A percentile compares a stretch with the other conserved stretches of the same genome.
phyloP scores from a whole-genome alignment of 2,329 filamentous ascomycete species.

The Scedosporium dehoogii region DNA sequence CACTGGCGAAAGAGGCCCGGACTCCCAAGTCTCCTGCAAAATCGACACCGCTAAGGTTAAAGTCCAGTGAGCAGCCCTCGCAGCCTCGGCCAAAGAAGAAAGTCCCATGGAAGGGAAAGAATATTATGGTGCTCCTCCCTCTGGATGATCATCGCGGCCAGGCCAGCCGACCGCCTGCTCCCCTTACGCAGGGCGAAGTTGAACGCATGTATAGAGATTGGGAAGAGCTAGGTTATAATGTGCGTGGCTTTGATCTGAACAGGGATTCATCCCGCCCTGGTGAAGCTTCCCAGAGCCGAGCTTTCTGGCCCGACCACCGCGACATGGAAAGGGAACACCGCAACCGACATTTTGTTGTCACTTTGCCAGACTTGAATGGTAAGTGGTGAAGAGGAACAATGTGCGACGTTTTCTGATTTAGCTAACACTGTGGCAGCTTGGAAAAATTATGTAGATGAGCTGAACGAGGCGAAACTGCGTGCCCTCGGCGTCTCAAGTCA shows the following conservation, averaged over 20 bases:
- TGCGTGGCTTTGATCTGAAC: slow-evolving; percentile 57
- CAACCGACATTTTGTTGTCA: slow-evolving; percentile 46
- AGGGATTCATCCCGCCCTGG: slow-evolving; percentile 29
- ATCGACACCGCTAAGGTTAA: slow-evolving; percentile 20
- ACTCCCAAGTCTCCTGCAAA: slow-evolving; percentile 25
- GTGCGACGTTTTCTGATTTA: neutral
- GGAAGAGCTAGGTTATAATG: slow-evolving; percentile 60
- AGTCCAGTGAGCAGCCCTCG: slow-evolving; percentile 27
- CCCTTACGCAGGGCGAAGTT: slow-evolving; percentile 46
- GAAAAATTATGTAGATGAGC: slow-evolving; percentile 69
- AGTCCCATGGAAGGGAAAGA: slow-evolving; percentile 65
- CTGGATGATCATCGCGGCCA: slow-evolving; percentile 56
- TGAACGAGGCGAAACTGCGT: slow-evolving; percentile 85
- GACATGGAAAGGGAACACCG: slow-evolving; percentile 48
- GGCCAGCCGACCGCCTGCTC: slow-evolving; percentile 40
- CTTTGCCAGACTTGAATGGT: slow-evolving; percentile 60
- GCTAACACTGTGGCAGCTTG: slow-evolving; percentile 30
- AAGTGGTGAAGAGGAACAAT: slow-evolving; percentile 15
- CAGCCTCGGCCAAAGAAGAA: slow-evolving; percentile 59
- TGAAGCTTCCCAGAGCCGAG: slow-evolving; percentile 52
- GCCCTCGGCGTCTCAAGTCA: slow-evolving; percentile 80
- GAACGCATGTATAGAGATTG: slow-evolving; percentile 54
- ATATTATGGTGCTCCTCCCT: slow-evolving; percentile 61
- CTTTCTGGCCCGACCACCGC: slow-evolving; percentile 54
- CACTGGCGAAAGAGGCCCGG: slow-evolving; percentile 11